These are phyloP conservation scores for Nyctanthes arbortristis DNA, from an alignment of 257 asterid genomes.

Conservation along the genomic window DNA sequence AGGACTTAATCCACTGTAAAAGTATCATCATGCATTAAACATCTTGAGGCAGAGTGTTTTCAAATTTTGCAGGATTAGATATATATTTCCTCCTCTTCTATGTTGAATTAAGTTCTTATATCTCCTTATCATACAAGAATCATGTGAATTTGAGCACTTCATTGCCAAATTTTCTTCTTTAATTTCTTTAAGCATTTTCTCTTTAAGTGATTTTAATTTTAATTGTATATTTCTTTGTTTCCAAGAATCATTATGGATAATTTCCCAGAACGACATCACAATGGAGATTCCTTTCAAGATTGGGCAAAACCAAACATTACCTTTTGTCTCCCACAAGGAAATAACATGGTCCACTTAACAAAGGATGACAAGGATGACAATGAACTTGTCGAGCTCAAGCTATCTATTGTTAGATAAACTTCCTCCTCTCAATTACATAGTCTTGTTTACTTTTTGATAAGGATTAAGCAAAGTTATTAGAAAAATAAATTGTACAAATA, in stretches of 20 bases:
- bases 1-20: slow-evolving; percentile 11
- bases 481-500: too few species aligned
- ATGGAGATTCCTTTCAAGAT: slow-evolving; percentile 42
- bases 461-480: too few species aligned
- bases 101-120: neutral
- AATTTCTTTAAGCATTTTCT: neutral
- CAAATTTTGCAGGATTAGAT: slow-evolving; percentile 50
- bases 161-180: neutral
- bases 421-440: too few species aligned
- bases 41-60: slow-evolving; percentile 33
- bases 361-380: too few species aligned
- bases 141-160: slow-evolving; percentile 12
- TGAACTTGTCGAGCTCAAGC: too few species aligned
- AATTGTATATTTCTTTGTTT: slow-evolving; percentile 18
- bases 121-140: neutral
- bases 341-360: slow-evolving; percentile 26
- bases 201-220: neutral
- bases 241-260: slow-evolving; percentile 32
- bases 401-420: too few species aligned
- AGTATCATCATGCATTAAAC: slow-evolving; percentile 16
- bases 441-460: too few species aligned
- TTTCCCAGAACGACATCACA: slow-evolving; percentile 17
- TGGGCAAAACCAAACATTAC: slow-evolving; percentile 39
- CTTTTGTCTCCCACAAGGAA: slow-evolving; percentile 46
- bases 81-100: slow-evolving; percentile 9